Conservation (phyloP, 2,329 filamentous ascomycete genomes). For the Ophiostoma himal-ulmi region DNA sequence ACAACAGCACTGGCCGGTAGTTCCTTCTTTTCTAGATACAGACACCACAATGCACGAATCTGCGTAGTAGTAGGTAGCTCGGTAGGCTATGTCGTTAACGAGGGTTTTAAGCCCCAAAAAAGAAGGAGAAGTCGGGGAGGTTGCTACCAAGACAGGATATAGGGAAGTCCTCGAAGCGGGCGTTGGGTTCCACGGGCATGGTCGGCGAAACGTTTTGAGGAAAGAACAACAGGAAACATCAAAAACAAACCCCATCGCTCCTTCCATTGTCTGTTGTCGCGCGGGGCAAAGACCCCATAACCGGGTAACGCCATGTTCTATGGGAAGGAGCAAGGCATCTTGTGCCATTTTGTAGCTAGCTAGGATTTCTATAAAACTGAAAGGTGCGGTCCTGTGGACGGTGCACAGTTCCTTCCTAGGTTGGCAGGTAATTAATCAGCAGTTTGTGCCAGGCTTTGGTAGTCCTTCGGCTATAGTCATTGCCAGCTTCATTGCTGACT, state of each 20-base stretch:
- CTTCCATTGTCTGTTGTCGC: neutral
- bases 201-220: neutral
- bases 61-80: neutral
- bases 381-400: neutral
- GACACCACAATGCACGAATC: neutral
- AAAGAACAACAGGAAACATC: neutral
- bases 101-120: neutral
- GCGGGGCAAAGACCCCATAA: neutral
- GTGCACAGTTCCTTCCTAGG: neutral
- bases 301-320: neutral
- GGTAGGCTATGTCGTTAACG: neutral
- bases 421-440: neutral
- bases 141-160: neutral
- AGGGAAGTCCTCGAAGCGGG: neutral
- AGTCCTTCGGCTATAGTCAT: neutral
- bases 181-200: neutral
- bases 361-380: neutral
- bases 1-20: neutral
- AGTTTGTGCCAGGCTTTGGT: neutral
- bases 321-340: neutral
- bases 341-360: too few species aligned
- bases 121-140: neutral
- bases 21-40: neutral
- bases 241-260: conserved; percentile 6
- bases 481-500: neutral